Base-by-base conservation (phyloP, 371 early-diverging fungal species). In the Ordospora colligata region DNA sequence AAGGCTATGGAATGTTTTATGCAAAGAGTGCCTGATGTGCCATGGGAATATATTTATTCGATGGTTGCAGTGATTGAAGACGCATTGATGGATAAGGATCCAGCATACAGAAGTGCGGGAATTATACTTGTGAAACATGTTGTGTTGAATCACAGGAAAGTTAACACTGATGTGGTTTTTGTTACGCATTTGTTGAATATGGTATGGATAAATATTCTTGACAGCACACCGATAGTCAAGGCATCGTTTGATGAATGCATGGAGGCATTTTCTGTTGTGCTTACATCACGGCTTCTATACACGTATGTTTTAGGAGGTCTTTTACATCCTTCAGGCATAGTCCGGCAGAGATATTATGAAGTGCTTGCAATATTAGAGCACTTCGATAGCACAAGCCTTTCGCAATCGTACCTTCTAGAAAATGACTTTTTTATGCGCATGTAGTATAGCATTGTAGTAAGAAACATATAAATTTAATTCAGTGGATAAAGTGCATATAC, bases 151-250 rank as follows among this genome's bases (percentile, higher is more conserved):
- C 47, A 46, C 23, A 14, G 21, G 1, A 46, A 17, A 32, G 1
- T 12, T 10, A 25, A 37, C 80, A 89, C 94, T 87, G 88, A 93
- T 0, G 85, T 94, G 17, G 94, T 92, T 37, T 91, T 92, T 0
- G 83, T 95, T 5, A 85, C 89, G 32, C 97, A 96, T 75, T 82
- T 95, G 83, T 87, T 96, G 54, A 95, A 96, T 83, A 89, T 87
- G 75, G 90, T 95, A 27, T 94, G 93, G 93, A 95, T 94, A 51
- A 96, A 96, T 82, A 91, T 96, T 69, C 93, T 96, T 80, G 97
- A 96, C 78, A 25, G n/a, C 14, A 27, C 50, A 32, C 40, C 27
- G 14, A 23, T 25, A 52, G 62, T 72, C 11, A 62, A 23, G 10
- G 53, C 93, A 94, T 54, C 95, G 94, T 84, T 92, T 95, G 3